A percentile compares a stretch with the other conserved stretches of the same genome.
phyloP scores from a whole-genome alignment of 108 stramenopile genomes.

The Fistulifera pelliculosa region DNA sequence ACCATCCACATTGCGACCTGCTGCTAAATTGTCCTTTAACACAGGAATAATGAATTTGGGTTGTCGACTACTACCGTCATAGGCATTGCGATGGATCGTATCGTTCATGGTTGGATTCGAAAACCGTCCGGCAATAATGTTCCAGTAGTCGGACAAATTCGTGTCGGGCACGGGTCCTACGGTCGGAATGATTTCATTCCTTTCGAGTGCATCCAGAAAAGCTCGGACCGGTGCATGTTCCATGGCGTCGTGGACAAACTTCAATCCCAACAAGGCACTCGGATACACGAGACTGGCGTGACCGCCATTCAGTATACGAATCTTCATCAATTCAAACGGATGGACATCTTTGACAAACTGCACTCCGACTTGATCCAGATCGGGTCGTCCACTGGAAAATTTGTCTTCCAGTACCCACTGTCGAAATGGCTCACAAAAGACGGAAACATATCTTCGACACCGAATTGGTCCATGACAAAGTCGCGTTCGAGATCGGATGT shows the following conservation, averaged over 20 bases:
- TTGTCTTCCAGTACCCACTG: conserved; percentile 58
- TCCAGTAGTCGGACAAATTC: conserved; percentile 28
- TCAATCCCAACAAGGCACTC: conserved; percentile 26
- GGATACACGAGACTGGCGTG: conserved; percentile 41
- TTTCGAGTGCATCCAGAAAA: conserved; percentile 13
- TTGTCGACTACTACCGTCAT: conserved; percentile 35
- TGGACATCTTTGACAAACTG: conserved; percentile 34
- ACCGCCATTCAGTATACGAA: conserved; percentile 43
- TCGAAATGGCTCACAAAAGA: conserved; percentile 37
- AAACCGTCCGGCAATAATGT: conserved; percentile 35
- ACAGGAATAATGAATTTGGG: conserved; percentile 18
- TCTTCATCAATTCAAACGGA: conserved; percentile 49
- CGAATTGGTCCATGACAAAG: conserved; percentile 19
- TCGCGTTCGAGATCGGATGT: conserved; percentile 22
- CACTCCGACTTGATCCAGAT: conserved; percentile 29
- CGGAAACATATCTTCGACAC: conserved; percentile 32
- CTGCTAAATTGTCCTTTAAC: conserved; percentile 3
- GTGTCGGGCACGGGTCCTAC: conserved; percentile 43
- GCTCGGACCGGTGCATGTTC: conserved; percentile 12
- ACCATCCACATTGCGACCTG: conserved; percentile 6
- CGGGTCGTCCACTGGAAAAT: conserved; percentile 32
- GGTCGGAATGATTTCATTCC: conserved; percentile 26
- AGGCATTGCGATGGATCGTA: conserved; percentile 31
- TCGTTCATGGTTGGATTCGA: conserved; percentile 58
- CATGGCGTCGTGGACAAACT: conserved; percentile 21